Conservation (phyloP, 495 filamentous ascomycete species). For the Xylaria palmicola region DNA sequence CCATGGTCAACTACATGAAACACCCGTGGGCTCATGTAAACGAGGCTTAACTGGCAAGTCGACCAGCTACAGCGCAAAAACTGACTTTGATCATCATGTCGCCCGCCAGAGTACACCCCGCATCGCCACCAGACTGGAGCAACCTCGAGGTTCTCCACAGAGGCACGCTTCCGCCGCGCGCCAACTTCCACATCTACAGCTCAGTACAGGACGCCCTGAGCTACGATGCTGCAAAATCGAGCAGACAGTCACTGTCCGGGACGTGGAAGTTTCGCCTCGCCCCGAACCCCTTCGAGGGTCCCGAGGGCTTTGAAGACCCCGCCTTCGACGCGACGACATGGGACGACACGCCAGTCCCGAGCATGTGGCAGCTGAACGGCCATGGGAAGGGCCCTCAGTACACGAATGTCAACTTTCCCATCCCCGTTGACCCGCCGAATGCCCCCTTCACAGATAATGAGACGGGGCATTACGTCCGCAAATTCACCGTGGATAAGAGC, state of each 20-base stretch:
- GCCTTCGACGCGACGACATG: slow-evolving; percentile 35
- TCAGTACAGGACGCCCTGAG: slow-evolving; percentile 26
- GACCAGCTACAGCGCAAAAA: too few relatives aligned
- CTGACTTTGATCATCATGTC: slow-evolving; percentile 14
- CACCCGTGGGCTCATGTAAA: too few relatives aligned
- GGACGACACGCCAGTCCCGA: slow-evolving; percentile 57
- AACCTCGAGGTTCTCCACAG: slow-evolving; percentile 48
- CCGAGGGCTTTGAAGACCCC: slow-evolving; percentile 33
- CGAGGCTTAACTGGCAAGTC: not conserved
- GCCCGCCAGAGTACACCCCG: slow-evolving; percentile 10
- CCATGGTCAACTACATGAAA: not conserved
- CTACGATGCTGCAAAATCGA: slow-evolving; percentile 28
- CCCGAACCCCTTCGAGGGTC: slow-evolving; percentile 46
- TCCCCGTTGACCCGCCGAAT: slow-evolving; percentile 58
- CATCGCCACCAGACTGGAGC: slow-evolving; percentile 44
- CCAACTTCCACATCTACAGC: slow-evolving; percentile 47
- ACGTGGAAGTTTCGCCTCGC: slow-evolving; percentile 61
- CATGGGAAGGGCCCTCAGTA: slow-evolving; percentile 58
- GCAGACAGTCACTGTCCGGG: slow-evolving; percentile 49
- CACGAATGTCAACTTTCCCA: slow-evolving; percentile 60
- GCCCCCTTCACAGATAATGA: slow-evolving; percentile 58
- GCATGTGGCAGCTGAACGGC: slow-evolving; percentile 66
- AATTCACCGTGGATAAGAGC: slow-evolving; percentile 48
- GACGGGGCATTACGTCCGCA: slow-evolving; percentile 59
- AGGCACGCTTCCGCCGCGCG: slow-evolving; percentile 50